Evolutionary conservation across 208 protist species (phyloP), one percentile per base, ranked within the genome.

Genomic region (Histomonas meleagridis): DNA sequence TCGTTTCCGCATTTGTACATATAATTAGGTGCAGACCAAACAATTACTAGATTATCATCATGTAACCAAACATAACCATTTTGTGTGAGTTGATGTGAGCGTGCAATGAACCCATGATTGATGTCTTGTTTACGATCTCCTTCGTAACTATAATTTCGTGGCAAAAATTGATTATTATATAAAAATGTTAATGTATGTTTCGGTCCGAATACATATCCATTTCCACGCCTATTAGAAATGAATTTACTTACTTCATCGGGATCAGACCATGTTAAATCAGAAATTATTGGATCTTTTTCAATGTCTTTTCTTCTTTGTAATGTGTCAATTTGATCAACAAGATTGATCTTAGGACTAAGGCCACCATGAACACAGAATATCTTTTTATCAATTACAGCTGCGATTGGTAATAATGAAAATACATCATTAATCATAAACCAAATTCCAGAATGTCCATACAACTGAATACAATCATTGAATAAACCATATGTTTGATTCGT

Each of bases 361-460:
- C 46, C 76, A 32, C 76, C 76, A 86, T 86, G 76, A 7, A 86
- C 76, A 49, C 76, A 86, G 18, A 86, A 86, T 55, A 86, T 55
- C 5, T 12, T 21, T 16, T 86, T n/a, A 55, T 86, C 55, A 18
- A 86, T 86, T 3, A 86, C 28, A 0, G 76, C 76, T 38, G 76
- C 76, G 18, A 86, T 32, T 49, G 76, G 76, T 18, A 86, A 55
- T 26, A 55, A 86, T 14, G 23, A 14, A 38, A 86, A 86, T 57
- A 86, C 46, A 55, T 51, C 26, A 35, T 86, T 86, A 55, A 86
- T 57, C 38, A 55, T 14, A 18, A 55, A 40, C 23, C 35, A 86
- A 18, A 86, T 14, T 21, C 38, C 10, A 18, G 1, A 38, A 26
- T 32, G 32, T 55, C 46, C 1, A 86, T 55, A 86, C 16, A 26